These are phyloP conservation scores for Amanita exitialis DNA, from an alignment of 768 basidiomycete genomes.

Conservation along the genomic window DNA sequence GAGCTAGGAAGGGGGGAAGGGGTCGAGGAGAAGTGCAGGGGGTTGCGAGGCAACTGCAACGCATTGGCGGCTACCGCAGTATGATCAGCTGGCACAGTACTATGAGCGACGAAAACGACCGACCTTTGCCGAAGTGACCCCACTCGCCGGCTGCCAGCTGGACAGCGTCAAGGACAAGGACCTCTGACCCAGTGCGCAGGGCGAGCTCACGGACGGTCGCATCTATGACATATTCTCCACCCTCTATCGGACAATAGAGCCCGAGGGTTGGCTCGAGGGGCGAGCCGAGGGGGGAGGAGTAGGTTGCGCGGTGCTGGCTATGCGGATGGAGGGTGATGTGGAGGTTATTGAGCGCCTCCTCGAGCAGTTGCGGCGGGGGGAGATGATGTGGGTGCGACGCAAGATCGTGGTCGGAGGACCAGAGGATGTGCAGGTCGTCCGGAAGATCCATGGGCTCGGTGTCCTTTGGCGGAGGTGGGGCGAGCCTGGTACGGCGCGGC, in stretches of 20 bases:
- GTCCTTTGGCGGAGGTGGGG: slow-evolving; percentile 23
- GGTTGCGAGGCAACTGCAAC: slow-evolving; percentile 62
- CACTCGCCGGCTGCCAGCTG: slow-evolving; percentile 85
- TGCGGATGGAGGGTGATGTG: slow-evolving; percentile 74
- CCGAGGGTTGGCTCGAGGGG: slow-evolving; percentile 75
- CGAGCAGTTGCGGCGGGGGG: slow-evolving; percentile 67
- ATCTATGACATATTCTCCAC: slow-evolving; percentile 76
- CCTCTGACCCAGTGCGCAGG: slow-evolving; percentile 62
- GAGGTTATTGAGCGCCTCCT: slow-evolving; percentile 68
- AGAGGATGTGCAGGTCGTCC: slow-evolving; percentile 50
- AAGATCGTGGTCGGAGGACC: slow-evolving; percentile 39
- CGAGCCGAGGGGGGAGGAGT: slow-evolving; percentile 40
- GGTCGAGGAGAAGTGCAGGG: slow-evolving; percentile 52
- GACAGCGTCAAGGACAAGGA: slow-evolving; percentile 74
- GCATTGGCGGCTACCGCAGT: slow-evolving; percentile 52
- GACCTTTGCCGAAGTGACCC: slow-evolving; percentile 78
- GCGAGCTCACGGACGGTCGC: slow-evolving; percentile 74
- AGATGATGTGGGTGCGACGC: slow-evolving; percentile 26
- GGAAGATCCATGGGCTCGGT: slow-evolving; percentile 42
- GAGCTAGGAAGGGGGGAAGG: slow-evolving; percentile 14
- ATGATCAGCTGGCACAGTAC: background rate
- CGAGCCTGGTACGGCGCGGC: slow-evolving; percentile 24
- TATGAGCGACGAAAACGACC: slow-evolving; percentile 6
- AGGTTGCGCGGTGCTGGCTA: slow-evolving; percentile 65
- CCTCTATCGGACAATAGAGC: slow-evolving; percentile 77